Evolutionary conservation across 164 flowering plant genomes (phyloP), one percentile per base, ranked within the genome.

Genomic region (Chimonanthus salicifolius): DNA sequence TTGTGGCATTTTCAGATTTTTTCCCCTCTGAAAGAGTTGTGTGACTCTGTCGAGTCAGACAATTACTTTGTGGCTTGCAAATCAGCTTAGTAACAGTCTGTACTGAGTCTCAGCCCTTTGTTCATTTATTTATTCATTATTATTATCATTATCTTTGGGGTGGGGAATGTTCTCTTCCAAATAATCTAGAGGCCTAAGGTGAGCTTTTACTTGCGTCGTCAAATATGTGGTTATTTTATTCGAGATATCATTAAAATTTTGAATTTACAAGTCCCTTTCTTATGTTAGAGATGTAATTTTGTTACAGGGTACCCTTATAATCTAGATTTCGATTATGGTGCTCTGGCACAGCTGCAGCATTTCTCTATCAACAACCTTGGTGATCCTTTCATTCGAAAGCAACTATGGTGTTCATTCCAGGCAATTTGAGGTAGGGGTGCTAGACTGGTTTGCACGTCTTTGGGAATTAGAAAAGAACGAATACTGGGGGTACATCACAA

Each of bases 401-500:
- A 96, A 96, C 80, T 96, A 96, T 72, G 98, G 97, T 63, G 99
- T 96, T 18, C 99, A 96, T 78, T 96, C 98, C 33, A 89, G 99
- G 69, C 92, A 92, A 80, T 94, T 94, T 80, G 99, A 96, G 87
- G 99, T 96, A 71, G 98, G 99, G 67, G 99, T 96, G 49, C 75
- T 96, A 74, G 98, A 96, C 85, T 96, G 99, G 99, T 96, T 96
- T 87, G 99, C 99, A 4, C 92, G 97, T 49, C 80, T 96, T 9
- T 96, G 99, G 99, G 99, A 96, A 71, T 69, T 96, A 51, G 97
- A 96, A 83, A 89, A 89, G 77, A 69, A 83, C 76, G 93, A 96
- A 47, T 96, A 96, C 83, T 96, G 99, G 99, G 99, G 99, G 18
- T 96, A 96, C 80, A 96, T 96, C 15, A 94, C 99, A 46, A 96